These are phyloP conservation scores for Phytophthora agathidicida DNA, from an alignment of 352 stramenopile species.

Conservation along the genomic window DNA sequence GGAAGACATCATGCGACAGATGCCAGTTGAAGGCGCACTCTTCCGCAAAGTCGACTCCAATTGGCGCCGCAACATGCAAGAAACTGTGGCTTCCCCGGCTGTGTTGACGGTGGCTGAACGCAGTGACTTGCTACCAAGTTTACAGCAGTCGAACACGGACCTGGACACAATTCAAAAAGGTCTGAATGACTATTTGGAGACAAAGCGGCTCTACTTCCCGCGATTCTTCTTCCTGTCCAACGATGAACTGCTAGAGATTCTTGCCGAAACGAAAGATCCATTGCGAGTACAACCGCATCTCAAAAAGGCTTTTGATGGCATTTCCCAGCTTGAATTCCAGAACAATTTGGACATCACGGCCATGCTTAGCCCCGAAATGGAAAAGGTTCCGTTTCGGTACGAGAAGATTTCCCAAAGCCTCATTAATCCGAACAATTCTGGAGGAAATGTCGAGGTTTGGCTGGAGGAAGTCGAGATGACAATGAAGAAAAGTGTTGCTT, in stretches of 20 bases:
- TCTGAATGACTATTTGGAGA: constrained; percentile 92
- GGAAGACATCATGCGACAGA: constrained; percentile 94
- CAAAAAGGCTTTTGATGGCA: constrained; percentile 95
- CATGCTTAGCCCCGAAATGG: constrained; percentile 87
- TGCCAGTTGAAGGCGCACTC: constrained; percentile 87
- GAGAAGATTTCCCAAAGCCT: constrained; percentile 84
- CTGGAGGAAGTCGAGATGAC: constrained; percentile 85
- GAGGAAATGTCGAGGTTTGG: constrained; percentile 94
- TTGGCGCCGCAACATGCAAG: constrained; percentile 90
- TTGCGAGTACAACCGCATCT: constrained; percentile 94
- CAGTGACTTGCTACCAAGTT: constrained; percentile 77
- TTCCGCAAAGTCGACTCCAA: constrained; percentile 90
- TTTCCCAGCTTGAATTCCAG: constrained; percentile 93
- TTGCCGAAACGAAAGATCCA: constrained; percentile 94
- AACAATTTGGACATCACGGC: constrained; percentile 92
- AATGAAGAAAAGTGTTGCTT: constrained; percentile 86
- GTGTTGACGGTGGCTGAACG: constrained; percentile 83
- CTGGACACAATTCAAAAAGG: constrained; percentile 96
- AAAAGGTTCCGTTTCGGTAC: constrained; percentile 92
- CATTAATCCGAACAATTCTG: constrained; percentile 94
- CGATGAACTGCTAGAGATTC: constrained; percentile 92
- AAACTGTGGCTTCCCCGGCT: constrained; percentile 75
- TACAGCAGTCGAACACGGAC: constrained; percentile 91
- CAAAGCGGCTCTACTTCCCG: constrained; percentile 90
- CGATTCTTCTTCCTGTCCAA: constrained; percentile 95